Evolutionary conservation across 2,329 filamentous ascomycete genomes (phyloP).

Genomic region (Talaromyces funiculosus): DNA sequence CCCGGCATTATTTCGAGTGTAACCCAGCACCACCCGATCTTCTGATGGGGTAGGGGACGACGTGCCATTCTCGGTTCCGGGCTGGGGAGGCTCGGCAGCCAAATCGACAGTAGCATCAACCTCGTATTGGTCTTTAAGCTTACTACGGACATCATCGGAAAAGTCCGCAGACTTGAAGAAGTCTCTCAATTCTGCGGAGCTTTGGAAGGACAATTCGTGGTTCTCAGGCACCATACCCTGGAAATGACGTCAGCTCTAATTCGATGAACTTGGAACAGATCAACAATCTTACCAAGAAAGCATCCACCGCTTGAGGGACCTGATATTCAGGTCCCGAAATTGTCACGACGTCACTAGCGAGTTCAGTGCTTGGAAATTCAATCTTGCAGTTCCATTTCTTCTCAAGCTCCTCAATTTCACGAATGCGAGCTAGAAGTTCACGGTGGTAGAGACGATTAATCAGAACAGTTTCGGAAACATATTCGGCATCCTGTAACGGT

Average conservation of each 20-base stretch:
- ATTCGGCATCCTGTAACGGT: conserved; percentile 72
- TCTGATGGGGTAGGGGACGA: conserved; percentile 42
- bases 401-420: conserved; percentile 88
- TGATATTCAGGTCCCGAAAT: conserved; percentile 97
- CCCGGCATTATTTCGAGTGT: conserved; percentile 95
- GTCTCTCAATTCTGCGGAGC: conserved; percentile 67
- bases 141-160: conserved; percentile 69
- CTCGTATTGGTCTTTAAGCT: conserved; percentile 86
- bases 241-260: conserved; percentile 22
- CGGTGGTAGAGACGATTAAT: conserved; percentile 95
- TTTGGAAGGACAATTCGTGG: conserved; percentile 81
- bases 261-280: neutral
- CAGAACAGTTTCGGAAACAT: conserved; percentile 86
- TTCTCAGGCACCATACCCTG: conserved; percentile 95
- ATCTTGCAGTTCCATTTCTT: conserved; percentile 99
- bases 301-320: conserved; percentile 92
- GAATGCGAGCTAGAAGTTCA: conserved; percentile 80
- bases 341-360: conserved; percentile 91
- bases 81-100: conserved; percentile 25
- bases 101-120: conserved; percentile 73
- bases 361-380: conserved; percentile 93
- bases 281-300: conserved; percentile 64
- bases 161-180: conserved; percentile 81
- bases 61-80: conserved; percentile 36
- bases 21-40: conserved; percentile 63